phyloP scores from a whole-genome alignment of 441 rosid species.

The Mallotus japonicus region DNA sequence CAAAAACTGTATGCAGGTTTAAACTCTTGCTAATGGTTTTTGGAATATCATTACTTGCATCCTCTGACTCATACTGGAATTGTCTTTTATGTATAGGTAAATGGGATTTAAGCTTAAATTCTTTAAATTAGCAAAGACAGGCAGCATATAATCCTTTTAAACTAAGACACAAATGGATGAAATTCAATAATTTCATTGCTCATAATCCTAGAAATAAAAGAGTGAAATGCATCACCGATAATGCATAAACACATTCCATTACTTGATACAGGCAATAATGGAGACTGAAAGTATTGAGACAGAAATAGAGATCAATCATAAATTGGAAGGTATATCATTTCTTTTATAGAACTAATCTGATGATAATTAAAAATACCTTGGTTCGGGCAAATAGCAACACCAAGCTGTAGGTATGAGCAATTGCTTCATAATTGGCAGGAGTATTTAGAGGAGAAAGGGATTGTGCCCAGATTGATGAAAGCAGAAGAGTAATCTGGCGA shows the following conservation, averaged over 20 bases:
- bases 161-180: not conserved
- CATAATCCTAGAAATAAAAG: not conserved
- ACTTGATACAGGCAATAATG: not conserved
- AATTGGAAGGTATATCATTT: not conserved
- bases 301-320: not conserved
- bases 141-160: not conserved
- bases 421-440: slow-evolving; percentile 89
- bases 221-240: not conserved
- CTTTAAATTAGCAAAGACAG: not conserved
- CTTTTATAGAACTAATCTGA: not conserved
- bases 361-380: slow-evolving; percentile 49
- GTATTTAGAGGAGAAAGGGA: slow-evolving; percentile 77
- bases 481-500: slow-evolving; percentile 78
- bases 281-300: not conserved
- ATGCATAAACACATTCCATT: not conserved
- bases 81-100: not conserved
- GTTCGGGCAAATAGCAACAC: slow-evolving; percentile 68
- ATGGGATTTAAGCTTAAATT: not conserved
- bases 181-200: not conserved
- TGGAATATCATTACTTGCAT: not conserved
- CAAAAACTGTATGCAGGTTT: not conserved
- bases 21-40: not conserved
- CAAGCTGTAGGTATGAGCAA: slow-evolving; percentile 83
- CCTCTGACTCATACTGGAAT: not conserved
- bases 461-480: slow-evolving; percentile 92